phyloP scores from a whole-genome alignment of 768 basidiomycete species.

The Phanerochaete sordida region DNA sequence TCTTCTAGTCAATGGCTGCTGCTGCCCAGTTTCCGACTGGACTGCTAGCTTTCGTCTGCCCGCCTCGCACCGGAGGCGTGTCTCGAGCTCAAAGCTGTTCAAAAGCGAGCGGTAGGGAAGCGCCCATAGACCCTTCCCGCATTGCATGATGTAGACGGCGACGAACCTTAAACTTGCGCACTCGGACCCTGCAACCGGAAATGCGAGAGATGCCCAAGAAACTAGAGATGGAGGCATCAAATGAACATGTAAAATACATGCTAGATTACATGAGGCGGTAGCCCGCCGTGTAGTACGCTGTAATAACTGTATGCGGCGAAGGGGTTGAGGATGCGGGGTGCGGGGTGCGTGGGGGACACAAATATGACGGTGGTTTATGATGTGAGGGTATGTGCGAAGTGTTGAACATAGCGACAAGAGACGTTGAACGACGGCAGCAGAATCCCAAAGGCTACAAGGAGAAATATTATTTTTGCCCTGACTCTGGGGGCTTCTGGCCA shows the following conservation, averaged over 20 bases:
- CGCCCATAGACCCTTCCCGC: background rate
- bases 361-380: no score
- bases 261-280: constrained; percentile 1
- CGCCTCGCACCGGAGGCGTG: background rate
- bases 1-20: no score
- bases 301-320: background rate
- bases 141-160: background rate
- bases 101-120: background rate
- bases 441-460: background rate
- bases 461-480: constrained; percentile 13
- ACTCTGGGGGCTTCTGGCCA: constrained; percentile 4
- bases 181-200: background rate
- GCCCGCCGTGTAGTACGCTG: background rate
- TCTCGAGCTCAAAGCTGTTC: background rate
- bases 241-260: background rate
- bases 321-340: background rate
- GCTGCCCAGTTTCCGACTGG: background rate
- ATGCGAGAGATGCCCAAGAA: background rate
- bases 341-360: no score
- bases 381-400: background rate
- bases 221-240: background rate
- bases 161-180: background rate
- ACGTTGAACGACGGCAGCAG: background rate
- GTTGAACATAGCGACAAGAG: background rate
- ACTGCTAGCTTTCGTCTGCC: background rate